Percentiles rank a stretch among this genome's conserved stretches.
These are phyloP conservation scores for Metschnikowia bowlesiae DNA, from an alignment of 805 yeast species.

Conservation along the genomic window DNA sequence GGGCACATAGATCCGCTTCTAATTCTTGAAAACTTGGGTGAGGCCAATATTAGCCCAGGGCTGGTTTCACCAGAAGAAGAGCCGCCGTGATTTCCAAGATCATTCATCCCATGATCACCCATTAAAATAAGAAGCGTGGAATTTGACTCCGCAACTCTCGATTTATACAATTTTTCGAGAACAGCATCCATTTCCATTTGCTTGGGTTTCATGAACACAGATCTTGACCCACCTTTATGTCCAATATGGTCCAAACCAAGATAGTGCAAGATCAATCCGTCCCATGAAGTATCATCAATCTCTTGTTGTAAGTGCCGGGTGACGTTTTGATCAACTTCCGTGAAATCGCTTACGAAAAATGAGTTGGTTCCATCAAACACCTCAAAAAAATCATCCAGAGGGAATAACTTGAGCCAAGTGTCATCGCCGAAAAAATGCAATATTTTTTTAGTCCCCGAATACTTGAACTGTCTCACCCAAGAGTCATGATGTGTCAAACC, in stretches of 20 bases:
- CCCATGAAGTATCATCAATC: slow-evolving; percentile 58
- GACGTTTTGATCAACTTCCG: slow-evolving; percentile 90
- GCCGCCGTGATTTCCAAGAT: slow-evolving; percentile 95
- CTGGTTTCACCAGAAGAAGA: slow-evolving; percentile 89
- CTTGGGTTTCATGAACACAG: slow-evolving; percentile 74
- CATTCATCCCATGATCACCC: slow-evolving; percentile 98
- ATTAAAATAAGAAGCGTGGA: slow-evolving; percentile 64
- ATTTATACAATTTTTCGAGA: slow-evolving; percentile 45
- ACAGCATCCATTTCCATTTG: slow-evolving; percentile 83
- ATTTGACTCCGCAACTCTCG: slow-evolving; percentile 15
- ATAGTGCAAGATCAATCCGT: slow-evolving; percentile 81
- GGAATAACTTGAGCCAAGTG: slow-evolving; percentile 93
- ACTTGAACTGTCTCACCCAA: slow-evolving; percentile 70
- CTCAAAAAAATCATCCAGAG: slow-evolving; percentile 49
- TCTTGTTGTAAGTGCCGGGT: slow-evolving; percentile 76
- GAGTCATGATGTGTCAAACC: slow-evolving; percentile 74
- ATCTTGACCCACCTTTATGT: slow-evolving; percentile 89
- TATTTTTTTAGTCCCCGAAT: slow-evolving; percentile 29
- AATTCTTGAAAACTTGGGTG: slow-evolving; percentile 48
- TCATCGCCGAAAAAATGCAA: slow-evolving; percentile 95
- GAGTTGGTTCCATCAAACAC: slow-evolving; percentile 83
- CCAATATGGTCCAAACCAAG: slow-evolving; percentile 97
- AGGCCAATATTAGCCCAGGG: slow-evolving; percentile 69
- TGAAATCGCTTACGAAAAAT: slow-evolving; percentile 91
- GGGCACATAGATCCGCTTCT: slow-evolving; percentile 30